Conservation (phyloP, 495 filamentous ascomycete species). For the Lophiotrema nucula region DNA sequence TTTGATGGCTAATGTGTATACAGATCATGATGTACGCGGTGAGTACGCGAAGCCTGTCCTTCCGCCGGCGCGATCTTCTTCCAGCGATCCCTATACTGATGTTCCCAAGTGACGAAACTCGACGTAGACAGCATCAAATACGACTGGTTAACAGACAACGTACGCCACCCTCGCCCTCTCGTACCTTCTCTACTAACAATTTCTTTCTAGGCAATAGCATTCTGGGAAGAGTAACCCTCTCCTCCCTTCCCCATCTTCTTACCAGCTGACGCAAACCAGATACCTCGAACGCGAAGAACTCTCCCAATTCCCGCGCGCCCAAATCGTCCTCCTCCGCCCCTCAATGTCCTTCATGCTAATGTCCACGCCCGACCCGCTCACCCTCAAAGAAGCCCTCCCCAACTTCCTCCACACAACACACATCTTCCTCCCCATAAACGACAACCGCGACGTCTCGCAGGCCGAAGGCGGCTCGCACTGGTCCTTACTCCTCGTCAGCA, state of each 20-base stretch:
- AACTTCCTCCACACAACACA: constrained; percentile 81
- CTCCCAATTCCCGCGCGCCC: constrained; percentile 66
- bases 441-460: constrained; percentile 68
- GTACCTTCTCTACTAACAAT: constrained; percentile 20
- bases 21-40: constrained; percentile 72
- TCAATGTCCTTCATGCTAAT: constrained; percentile 93
- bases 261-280: constrained; percentile 46
- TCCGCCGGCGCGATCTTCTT: constrained; percentile 2
- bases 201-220: constrained; percentile 78
- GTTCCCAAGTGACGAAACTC: constrained; percentile 66
- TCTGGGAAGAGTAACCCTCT: constrained; percentile 87
- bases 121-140: constrained; percentile 83
- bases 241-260: not conserved
- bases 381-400: constrained; percentile 71
- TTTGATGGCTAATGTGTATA: constrained; percentile 10
- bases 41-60: constrained; percentile 40
- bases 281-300: constrained; percentile 89
- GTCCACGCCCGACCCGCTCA: constrained; percentile 72
- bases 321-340: constrained; percentile 89
- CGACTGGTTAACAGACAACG: constrained; percentile 99
- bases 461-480: constrained; percentile 93
- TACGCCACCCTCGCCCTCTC: constrained; percentile 44
- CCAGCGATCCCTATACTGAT: constrained; percentile 6
- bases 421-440: constrained; percentile 96
- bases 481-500: constrained; percentile 86